A percentile compares a stretch with the other conserved stretches of the same genome.
Conservation (phyloP, 768 basidiomycete genomes). For the Cystofilobasidium macerans region DNA sequence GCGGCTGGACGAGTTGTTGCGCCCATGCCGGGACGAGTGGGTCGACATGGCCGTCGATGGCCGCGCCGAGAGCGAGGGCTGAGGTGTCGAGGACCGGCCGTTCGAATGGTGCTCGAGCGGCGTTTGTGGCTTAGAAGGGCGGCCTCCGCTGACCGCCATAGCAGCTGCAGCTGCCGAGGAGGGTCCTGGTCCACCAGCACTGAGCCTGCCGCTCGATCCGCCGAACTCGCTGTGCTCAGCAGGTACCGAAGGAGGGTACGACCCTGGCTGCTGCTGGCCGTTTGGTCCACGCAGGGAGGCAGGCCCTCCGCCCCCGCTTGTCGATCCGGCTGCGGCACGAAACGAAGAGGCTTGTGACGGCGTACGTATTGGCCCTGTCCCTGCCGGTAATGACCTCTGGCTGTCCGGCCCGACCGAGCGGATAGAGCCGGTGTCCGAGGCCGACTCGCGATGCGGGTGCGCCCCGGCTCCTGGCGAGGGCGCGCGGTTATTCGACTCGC, state of each 20-base stretch:
- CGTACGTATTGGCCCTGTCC: constrained; percentile 12
- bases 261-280: constrained; percentile 41
- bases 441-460: constrained; percentile 10
- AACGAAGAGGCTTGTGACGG: constrained; percentile 5
- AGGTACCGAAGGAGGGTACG: not conserved
- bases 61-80: not conserved
- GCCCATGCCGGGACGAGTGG: constrained; percentile 7
- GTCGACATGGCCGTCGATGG: constrained; percentile 12
- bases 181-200: too few species aligned
- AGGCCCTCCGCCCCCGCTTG: not conserved
- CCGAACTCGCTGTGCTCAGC: constrained; percentile 13
- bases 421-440: not conserved
- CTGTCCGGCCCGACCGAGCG: not conserved
- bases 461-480: constrained; percentile 7
- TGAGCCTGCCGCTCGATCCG: not conserved
- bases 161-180: not conserved
- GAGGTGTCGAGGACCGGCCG: not conserved
- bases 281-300: constrained; percentile 30
- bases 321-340: too few species aligned
- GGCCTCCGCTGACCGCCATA: not conserved
- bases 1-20: constrained; percentile 29
- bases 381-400: not conserved
- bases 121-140: not conserved
- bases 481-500: constrained; percentile 17
- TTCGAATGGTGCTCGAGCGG: not conserved